Percentiles rank a stretch among this genome's conserved stretches.
Evolutionary conservation across 1,139 yeast genomes (phyloP).

Genomic region (Suhomyces anneliseae): DNA sequence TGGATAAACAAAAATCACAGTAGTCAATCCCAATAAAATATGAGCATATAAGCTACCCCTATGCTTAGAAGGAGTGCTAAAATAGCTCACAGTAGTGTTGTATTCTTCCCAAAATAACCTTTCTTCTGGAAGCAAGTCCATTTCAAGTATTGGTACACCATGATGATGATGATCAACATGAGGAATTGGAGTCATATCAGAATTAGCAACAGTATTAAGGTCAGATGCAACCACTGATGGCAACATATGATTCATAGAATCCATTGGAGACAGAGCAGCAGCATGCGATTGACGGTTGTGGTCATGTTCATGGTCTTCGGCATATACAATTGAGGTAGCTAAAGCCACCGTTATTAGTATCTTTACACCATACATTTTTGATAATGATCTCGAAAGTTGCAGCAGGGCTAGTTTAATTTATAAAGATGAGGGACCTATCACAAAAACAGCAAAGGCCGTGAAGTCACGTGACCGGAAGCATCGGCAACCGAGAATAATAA

Average conservation of each 20-base stretch:
- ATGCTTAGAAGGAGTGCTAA: constrained; percentile 53
- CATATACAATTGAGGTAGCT: not conserved
- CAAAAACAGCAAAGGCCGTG: not conserved
- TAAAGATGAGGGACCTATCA: constrained; percentile 1
- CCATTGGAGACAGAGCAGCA: too few species aligned
- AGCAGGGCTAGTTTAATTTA: constrained; percentile 4
- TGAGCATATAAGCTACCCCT: constrained; percentile 61
- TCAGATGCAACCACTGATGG: not conserved
- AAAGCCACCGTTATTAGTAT: constrained; percentile 6
- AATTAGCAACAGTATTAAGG: constrained; percentile 1
- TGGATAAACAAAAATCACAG: constrained; percentile 68
- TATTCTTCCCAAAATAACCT: constrained; percentile 75
- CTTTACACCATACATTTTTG: not conserved
- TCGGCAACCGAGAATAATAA: constrained; percentile 9
- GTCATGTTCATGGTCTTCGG: not conserved
- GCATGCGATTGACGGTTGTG: not conserved
- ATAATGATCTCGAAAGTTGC: not conserved
- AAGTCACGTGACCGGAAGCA: constrained; percentile 19
- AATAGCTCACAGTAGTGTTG: constrained; percentile 70
- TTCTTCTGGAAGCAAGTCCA: constrained; percentile 70
- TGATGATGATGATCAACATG: constrained; percentile 61
- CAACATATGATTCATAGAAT: not conserved
- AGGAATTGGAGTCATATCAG: constrained; percentile 33
- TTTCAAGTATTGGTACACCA: constrained; percentile 75
- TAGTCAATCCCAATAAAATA: constrained; percentile 41